A percentile compares a stretch with the other conserved stretches of the same genome.
Evolutionary conservation across 306 rosid species (phyloP).

Genomic region (Cucurbita ficifolia): DNA sequence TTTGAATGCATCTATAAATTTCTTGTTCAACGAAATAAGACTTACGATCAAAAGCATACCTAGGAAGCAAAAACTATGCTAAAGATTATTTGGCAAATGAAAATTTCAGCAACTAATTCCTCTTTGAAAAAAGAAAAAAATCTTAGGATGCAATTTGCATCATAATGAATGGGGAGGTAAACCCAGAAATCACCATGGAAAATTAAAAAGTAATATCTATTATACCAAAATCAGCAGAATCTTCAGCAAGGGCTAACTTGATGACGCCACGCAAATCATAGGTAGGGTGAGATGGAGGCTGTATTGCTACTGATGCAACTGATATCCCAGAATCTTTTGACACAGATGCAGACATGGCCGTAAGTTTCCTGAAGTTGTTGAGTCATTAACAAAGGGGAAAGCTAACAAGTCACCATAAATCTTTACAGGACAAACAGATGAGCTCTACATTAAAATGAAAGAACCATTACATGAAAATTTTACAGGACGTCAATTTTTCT

Average conservation of each 20-base stretch:
- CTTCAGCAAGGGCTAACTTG: slow-evolving; percentile 73
- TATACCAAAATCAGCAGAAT: slow-evolving; percentile 66
- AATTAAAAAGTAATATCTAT: neutral
- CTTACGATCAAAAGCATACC: neutral
- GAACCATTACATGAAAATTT: neutral
- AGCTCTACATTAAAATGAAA: neutral
- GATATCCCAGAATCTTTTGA: slow-evolving; percentile 8
- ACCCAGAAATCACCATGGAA: neutral
- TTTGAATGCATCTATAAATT: neutral
- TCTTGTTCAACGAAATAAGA: neutral
- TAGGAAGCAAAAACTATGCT: neutral
- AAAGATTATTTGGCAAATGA: neutral
- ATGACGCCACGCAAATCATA: slow-evolving; percentile 64
- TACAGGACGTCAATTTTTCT: neutral
- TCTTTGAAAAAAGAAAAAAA: too few species aligned
- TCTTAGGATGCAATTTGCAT: neutral
- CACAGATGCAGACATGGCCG: slow-evolving; percentile 1
- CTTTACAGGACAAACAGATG: neutral
- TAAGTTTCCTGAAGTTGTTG: neutral
- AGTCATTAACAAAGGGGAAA: neutral
- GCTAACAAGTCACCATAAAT: neutral
- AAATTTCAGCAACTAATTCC: neutral
- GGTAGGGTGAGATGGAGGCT: slow-evolving; percentile 83
- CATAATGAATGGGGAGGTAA: neutral
- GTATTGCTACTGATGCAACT: slow-evolving; percentile 29